Evolutionary conservation across 2,329 filamentous ascomycete genomes (phyloP).

Genomic region (Sporothrix schenckii): DNA sequence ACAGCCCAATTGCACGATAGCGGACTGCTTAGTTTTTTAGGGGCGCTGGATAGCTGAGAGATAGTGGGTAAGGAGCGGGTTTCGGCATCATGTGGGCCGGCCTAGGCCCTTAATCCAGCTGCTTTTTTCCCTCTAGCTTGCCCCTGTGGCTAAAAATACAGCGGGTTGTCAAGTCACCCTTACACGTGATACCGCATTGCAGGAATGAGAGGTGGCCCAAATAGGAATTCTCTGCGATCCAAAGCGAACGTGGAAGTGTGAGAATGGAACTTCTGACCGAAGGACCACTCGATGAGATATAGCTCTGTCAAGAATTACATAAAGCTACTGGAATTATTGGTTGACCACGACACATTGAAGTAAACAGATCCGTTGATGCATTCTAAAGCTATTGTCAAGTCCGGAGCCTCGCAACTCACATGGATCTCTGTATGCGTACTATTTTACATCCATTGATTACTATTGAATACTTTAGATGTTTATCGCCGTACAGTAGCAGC

Average conservation of each 20-base stretch:
- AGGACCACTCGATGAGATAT: too few species aligned
- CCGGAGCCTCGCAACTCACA: too few species aligned
- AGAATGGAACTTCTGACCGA: background rate
- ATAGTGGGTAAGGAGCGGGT: slow-evolving; percentile 15
- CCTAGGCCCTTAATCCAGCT: background rate
- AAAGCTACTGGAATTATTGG: background rate
- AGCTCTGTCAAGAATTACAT: background rate
- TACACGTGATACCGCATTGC: slow-evolving; percentile 18
- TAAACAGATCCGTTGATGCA: background rate
- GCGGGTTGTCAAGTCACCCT: background rate
- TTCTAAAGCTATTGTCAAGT: background rate
- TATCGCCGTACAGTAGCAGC: too few species aligned
- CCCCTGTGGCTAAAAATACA: slow-evolving; percentile 24
- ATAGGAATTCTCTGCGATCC: slow-evolving; percentile 11
- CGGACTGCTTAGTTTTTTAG: background rate
- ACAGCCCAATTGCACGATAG: slow-evolving; percentile 1
- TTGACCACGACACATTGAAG: background rate
- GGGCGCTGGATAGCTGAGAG: background rate
- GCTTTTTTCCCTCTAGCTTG: background rate
- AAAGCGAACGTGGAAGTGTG: too few species aligned
- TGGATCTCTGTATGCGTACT: too few species aligned
- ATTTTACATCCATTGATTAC: too few species aligned
- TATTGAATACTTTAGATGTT: too few species aligned
- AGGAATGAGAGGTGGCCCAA: background rate
- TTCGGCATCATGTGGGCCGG: slow-evolving; percentile 4